Evolutionary conservation across 345 rosid genomes (phyloP).

Genomic region (Murraya paniculata): DNA sequence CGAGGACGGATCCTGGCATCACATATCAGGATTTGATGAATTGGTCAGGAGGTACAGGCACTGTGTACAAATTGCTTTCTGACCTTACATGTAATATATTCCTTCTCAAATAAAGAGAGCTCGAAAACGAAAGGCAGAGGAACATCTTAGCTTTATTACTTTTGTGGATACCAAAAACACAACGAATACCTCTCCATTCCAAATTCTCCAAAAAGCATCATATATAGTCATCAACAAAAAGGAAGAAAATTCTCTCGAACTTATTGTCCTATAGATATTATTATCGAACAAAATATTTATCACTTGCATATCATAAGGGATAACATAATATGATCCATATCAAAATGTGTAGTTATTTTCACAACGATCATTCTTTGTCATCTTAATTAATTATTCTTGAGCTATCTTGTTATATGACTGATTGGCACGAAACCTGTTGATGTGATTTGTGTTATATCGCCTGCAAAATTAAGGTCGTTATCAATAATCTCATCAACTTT

Average conservation of each 20-base stretch:
- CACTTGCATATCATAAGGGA: background rate
- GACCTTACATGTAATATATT: background rate
- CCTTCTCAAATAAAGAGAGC: slow-evolving; percentile 4
- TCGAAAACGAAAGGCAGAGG: slow-evolving; percentile 5
- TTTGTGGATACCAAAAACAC: slow-evolving; percentile 25
- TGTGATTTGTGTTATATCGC: background rate
- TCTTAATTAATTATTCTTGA: background rate
- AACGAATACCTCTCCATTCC: slow-evolving; percentile 25
- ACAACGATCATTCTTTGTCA: background rate
- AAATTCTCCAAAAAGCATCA: slow-evolving; percentile 13
- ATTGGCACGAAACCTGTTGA: background rate
- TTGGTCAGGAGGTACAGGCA: slow-evolving; percentile 9
- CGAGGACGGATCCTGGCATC: slow-evolving; percentile 53
- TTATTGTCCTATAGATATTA: slow-evolving; percentile 3
- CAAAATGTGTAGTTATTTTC: slow-evolving; percentile 1
- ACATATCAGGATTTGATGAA: slow-evolving; percentile 10
- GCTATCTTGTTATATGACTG: background rate
- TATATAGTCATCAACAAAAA: too few species aligned
- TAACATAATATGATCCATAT: background rate
- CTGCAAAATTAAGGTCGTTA: background rate
- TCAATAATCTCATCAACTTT: background rate
- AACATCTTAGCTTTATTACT: slow-evolving; percentile 21
- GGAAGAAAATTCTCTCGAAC: slow-evolving; percentile 5
- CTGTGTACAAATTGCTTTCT: slow-evolving; percentile 15
- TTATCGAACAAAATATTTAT: slow-evolving; percentile 13